Conservation (phyloP, 768 basidiomycete species). For the Amanita polypyramis region DNA sequence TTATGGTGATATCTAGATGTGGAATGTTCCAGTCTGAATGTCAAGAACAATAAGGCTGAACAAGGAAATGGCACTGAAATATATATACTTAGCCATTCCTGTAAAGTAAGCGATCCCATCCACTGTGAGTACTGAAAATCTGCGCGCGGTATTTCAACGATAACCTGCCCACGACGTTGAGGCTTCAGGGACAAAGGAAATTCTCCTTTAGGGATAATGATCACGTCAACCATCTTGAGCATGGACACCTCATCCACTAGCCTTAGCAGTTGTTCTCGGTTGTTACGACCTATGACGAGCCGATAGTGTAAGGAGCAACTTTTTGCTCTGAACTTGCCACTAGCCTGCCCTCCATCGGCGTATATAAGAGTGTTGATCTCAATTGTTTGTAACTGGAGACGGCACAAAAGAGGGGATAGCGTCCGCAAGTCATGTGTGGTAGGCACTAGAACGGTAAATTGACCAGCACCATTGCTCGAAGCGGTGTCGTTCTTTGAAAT, state of each 20-base stretch:
- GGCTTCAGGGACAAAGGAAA: constrained; percentile 9
- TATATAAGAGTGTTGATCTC: constrained; percentile 22
- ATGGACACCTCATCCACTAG: neutral
- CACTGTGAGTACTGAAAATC: constrained; percentile 47
- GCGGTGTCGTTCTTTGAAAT: neutral
- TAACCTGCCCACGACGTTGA: constrained; percentile 14
- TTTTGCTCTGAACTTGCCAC: neutral
- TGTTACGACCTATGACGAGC: neutral
- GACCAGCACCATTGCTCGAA: constrained; percentile 9
- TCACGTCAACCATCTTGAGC: neutral
- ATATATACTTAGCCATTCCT: constrained; percentile 47
- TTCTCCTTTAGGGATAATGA: constrained; percentile 5
- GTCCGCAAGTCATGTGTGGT: constrained; percentile 20
- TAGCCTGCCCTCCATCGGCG: constrained; percentile 3
- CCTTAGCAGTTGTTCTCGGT: neutral
- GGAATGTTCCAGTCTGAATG: constrained; percentile 68
- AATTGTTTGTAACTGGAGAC: constrained; percentile 20
- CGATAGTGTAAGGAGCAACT: neutral
- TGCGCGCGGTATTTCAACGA: constrained; percentile 34
- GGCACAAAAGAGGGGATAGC: constrained; percentile 26
- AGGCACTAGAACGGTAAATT: constrained; percentile 26
- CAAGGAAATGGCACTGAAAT: constrained; percentile 9
- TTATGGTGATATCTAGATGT: constrained; percentile 57
- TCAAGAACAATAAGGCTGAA: constrained; percentile 10
- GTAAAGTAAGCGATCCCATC: constrained; percentile 47